Conservation (phyloP, 139 green algal genomes). For the Chlamydomonas sphaeroides region DNA sequence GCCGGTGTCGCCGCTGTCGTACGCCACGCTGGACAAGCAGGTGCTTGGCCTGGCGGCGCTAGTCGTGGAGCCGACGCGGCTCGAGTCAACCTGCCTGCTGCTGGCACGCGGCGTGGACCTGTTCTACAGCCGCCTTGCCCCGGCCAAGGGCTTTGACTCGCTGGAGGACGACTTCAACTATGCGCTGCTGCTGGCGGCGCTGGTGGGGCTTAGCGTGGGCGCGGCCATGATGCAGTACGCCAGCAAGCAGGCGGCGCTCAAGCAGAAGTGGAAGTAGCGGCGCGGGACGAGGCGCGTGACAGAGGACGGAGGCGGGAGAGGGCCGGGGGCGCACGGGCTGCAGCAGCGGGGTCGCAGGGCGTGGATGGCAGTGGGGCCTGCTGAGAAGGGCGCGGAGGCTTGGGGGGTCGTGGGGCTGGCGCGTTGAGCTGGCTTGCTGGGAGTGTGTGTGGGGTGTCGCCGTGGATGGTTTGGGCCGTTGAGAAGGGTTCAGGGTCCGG, state of each 20-base stretch:
- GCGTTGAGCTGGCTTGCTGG: no score
- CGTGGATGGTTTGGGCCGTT: no score
- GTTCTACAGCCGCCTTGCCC: slow-evolving; percentile 86
- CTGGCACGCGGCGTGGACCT: slow-evolving; percentile 68
- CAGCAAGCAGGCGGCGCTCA: slow-evolving; percentile 58
- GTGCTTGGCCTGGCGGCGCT: slow-evolving; percentile 58
- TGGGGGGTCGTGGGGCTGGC: no score
- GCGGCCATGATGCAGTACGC: slow-evolving; percentile 57
- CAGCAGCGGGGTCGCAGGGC: no score
- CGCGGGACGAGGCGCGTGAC: no score
- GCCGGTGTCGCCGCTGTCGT: slow-evolving; percentile 57
- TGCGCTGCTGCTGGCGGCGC: slow-evolving; percentile 83
- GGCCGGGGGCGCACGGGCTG: no score
- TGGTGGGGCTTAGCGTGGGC: slow-evolving; percentile 68
- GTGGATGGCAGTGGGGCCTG: no score
- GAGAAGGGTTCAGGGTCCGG: no score
- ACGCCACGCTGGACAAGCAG: slow-evolving; percentile 69
- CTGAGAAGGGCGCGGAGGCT: no score
- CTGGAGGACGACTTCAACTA: slow-evolving; percentile 94
- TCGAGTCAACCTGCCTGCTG: slow-evolving; percentile 87
- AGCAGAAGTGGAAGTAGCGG: slow-evolving; percentile 78
- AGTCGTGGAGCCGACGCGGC: slow-evolving; percentile 62
- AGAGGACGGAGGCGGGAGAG: no score
- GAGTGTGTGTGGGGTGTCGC: no score
- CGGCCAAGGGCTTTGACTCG: slow-evolving; percentile 85